Percentiles rank a stretch among this genome's conserved stretches.
These are phyloP conservation scores for Mucor lusitanicus DNA, from an alignment of 371 early-diverging fungal genomes.

Conservation along the genomic window DNA sequence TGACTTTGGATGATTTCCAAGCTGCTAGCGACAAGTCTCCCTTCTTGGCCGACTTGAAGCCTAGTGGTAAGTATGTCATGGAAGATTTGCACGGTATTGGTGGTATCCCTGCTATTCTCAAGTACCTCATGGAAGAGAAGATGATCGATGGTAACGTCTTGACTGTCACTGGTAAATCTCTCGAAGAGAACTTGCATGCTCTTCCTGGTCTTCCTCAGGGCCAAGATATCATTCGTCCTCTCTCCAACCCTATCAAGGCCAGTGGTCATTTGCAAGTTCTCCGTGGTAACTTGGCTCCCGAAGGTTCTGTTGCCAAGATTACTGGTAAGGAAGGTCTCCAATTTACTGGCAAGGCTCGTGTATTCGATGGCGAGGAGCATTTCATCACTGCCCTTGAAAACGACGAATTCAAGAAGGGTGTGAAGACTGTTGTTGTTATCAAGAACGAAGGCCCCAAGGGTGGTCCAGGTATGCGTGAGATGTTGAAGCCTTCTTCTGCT, in stretches of 20 bases:
- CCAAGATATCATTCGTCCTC: conserved; percentile 85
- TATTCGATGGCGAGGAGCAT: conserved; percentile 89
- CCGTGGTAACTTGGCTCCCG: conserved; percentile 91
- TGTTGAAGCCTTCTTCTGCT: conserved; percentile 94
- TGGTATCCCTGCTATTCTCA: conserved; percentile 85
- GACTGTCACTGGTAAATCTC: conserved; percentile 86
- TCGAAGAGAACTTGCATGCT: conserved; percentile 75
- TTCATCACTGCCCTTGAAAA: conserved; percentile 87
- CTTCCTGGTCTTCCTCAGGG: conserved; percentile 67
- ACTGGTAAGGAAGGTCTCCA: conserved; percentile 95
- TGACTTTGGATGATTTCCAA: conserved; percentile 94
- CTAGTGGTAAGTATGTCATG: conserved; percentile 86
- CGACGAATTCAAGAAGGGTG: conserved; percentile 73
- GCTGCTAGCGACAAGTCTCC: conserved; percentile 84
- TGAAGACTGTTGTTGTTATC: conserved; percentile 74
- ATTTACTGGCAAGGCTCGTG: conserved; percentile 86
- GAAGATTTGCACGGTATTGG: conserved; percentile 80
- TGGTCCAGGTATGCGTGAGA: conserved; percentile 92
- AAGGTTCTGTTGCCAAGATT: conserved; percentile 97
- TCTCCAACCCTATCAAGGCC: conserved; percentile 84
- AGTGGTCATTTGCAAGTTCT: conserved; percentile 92
- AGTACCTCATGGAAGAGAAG: conserved; percentile 75
- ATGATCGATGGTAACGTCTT: conserved; percentile 71
- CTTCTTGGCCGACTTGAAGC: conserved; percentile 94
- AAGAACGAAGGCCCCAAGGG: conserved; percentile 88